These are phyloP conservation scores for Aspergillus terreus DNA, from an alignment of 2,329 filamentous ascomycete genomes.

Conservation along the genomic window DNA sequence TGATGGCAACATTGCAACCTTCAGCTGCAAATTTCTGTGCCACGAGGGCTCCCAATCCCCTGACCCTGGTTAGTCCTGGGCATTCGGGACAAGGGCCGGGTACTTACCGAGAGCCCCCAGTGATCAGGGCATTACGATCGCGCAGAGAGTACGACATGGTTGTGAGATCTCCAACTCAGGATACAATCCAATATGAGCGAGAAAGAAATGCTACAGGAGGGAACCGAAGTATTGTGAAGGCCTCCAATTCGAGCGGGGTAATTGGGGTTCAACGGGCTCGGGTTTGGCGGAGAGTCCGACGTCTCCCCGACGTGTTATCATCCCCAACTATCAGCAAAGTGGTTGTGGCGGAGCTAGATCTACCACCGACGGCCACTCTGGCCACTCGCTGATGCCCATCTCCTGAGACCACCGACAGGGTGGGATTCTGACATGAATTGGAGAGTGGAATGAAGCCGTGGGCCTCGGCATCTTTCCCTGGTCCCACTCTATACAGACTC, in stretches of 20 bases:
- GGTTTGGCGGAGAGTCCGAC: neutral
- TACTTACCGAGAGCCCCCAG: conserved; percentile 59
- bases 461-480: neutral
- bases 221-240: no score
- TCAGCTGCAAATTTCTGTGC: conserved; percentile 64
- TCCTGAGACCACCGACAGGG: no score
- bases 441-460: neutral
- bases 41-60: conserved; percentile 69
- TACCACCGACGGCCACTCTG: neutral
- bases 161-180: neutral
- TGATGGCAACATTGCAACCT: conserved; percentile 68
- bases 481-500: neutral
- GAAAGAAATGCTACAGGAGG: neutral
- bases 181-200: neutral
- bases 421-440: neutral
- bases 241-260: neutral
- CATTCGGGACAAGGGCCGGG: neutral
- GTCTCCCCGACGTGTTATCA: neutral
- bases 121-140: conserved; percentile 61
- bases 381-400: neutral
- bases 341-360: neutral
- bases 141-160: conserved; percentile 61
- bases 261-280: neutral
- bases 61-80: conserved; percentile 27
- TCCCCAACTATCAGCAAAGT: neutral